Conservation (phyloP, 2,329 filamentous ascomycete species). For the Curvularia lunata region DNA sequence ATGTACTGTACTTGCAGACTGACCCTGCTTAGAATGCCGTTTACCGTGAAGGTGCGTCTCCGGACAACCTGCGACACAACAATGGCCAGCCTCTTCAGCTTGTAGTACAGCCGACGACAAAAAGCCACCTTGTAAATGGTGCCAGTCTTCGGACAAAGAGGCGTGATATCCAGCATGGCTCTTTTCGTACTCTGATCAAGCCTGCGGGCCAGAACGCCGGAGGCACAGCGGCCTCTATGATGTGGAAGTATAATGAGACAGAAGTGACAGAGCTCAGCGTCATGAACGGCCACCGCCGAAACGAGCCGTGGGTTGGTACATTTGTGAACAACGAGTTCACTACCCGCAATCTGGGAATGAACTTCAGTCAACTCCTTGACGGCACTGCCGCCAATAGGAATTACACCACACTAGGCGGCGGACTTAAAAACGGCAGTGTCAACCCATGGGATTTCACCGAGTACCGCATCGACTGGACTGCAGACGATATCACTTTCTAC, state of each 20-base stretch:
- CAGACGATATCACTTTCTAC: slow-evolving; percentile 53
- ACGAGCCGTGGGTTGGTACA: slow-evolving; percentile 49
- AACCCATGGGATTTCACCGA: slow-evolving; percentile 56
- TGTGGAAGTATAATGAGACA: slow-evolving; percentile 54
- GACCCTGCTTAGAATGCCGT: slow-evolving; percentile 40
- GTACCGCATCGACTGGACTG: slow-evolving; percentile 57
- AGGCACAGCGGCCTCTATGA: slow-evolving; percentile 57
- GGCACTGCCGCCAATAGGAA: slow-evolving; percentile 37
- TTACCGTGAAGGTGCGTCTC: slow-evolving; percentile 53
- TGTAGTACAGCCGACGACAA: slow-evolving; percentile 41
- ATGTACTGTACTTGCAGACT: neutral
- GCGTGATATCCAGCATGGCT: slow-evolving; percentile 57
- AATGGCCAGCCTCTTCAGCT: slow-evolving; percentile 45
- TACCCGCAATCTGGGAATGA: slow-evolving; percentile 46
- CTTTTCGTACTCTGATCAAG: slow-evolving; percentile 54
- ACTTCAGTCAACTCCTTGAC: slow-evolving; percentile 49
- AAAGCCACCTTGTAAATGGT: slow-evolving; percentile 53
- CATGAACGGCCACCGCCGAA: slow-evolving; percentile 53
- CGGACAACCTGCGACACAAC: slow-evolving; percentile 50
- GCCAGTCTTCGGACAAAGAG: slow-evolving; percentile 52
- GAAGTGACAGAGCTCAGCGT: slow-evolving; percentile 53
- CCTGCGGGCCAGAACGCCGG: slow-evolving; percentile 45
- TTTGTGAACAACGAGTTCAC: slow-evolving; percentile 51
- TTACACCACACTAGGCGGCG: slow-evolving; percentile 49
- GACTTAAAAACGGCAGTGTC: slow-evolving; percentile 38